Base-by-base conservation (phyloP, 2,329 filamentous ascomycete genomes). In the Dactylellina drechsleri region DNA sequence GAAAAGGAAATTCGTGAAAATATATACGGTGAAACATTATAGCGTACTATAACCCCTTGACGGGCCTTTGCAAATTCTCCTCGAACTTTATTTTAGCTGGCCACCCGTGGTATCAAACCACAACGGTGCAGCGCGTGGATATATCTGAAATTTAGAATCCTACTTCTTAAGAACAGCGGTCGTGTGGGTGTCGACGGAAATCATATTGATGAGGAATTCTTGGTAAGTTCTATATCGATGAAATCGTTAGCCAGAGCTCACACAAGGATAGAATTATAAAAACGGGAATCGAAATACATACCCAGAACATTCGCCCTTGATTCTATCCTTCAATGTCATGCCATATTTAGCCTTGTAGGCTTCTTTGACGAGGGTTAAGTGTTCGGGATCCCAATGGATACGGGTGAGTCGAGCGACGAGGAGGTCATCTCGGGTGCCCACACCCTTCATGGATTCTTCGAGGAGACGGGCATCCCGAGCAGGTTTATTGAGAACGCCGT, bases 401-500 rank as follows among this genome's bases (percentile, higher is more conserved):
- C 95, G 87, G 50, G 97, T 92, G 1, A 98, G 86, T 1, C 95
- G 87, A 2, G 91, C 93, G 77, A 96, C 96, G 59, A 99, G 87
- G 77, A 93, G 85, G 62, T 87, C 83, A 80, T 94, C 91, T 77
- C 87, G 87, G 77, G 61, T 78, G 47, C 49, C 76, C 23, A 40
- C 76, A 40, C 74, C 78, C 76, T 74, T 86, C 87, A 98, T 88
- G 1, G 95, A 94, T 83, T 98, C 95, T 82, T 96, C 90, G 1
- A 99, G 85, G 1, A 98, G 89, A 43, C 97, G 86, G 2, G 94
- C 92, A 82, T 98, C 95, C 66, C 95, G 92, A 77, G 96, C 92
- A 4, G 95, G 93, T 72, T 91, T 91, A 84, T 98, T 98, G 84
- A 98, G 96, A 68, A 96, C 89, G 79, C 95, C 95, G 83, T 98